Base-by-base conservation (phyloP, 2,329 filamentous ascomycete species). In the Ascochyta clinopodiicola region DNA sequence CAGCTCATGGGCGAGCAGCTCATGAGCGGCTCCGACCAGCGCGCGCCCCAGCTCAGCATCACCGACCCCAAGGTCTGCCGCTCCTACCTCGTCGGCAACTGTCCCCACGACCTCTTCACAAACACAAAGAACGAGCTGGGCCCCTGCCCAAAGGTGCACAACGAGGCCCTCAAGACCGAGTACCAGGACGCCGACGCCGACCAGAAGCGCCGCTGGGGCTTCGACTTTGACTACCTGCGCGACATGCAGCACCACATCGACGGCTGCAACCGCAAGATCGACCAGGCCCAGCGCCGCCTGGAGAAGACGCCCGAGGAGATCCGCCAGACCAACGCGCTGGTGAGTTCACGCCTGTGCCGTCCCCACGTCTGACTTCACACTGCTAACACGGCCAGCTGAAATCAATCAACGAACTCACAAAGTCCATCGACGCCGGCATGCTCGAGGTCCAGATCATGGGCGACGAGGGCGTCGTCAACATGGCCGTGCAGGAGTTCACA, bases 241-340 rank as follows among this genome's bases (percentile, higher is more conserved):
- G 93, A 99, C 75, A 90, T 99, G 78, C 90, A 94, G 75, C 95
- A 95, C 76, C 96, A 97, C 79, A 95, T 99, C 70, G 92, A 96
- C 71, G 93, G 96, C 64, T 99, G 95, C 81, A 96, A 99, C 76
- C 86, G 92, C 51, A 85, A 93, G 66, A 99, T 99, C 73, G 93
- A 98, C 63, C 84, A 87, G 13, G 92, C 94, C 9, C 94, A 98
- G 81, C 84, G 92, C 46, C 83, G 94, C 47, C 79, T 99, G 55
- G 95, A 99, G 79, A 99, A 98, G 84, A 98, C 95, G 0, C 93
- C 94, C 8, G 95, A 99, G 72, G 95, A 99, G 80, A 97, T 99
- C 64, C 83, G 91, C 24, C 93, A 98, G 81, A 98, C 95, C 3
- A 98, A 96, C 72, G 86, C 89, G 43, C 78, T 98, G 66, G 86